Evolutionary conservation across 345 rosid genomes (phyloP).

Genomic region (Populus davidiana): DNA sequence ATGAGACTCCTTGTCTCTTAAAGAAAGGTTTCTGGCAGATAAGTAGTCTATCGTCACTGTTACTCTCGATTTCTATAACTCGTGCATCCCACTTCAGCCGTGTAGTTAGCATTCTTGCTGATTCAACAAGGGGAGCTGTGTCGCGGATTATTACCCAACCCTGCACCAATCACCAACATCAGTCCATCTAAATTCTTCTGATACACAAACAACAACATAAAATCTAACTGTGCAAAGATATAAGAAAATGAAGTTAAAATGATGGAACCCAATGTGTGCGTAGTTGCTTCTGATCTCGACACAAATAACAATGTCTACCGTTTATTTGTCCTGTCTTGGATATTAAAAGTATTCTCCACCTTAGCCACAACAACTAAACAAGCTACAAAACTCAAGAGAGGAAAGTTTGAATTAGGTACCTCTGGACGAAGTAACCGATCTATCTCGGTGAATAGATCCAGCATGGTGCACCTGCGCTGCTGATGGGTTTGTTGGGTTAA

Average conservation of each 20-base stretch:
- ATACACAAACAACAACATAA: neutral
- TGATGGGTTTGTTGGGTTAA: conserved; percentile 56
- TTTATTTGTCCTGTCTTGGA: neutral
- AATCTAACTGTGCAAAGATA: neutral
- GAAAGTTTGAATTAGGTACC: conserved; percentile 39
- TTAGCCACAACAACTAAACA: neutral
- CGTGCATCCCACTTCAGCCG: conserved; percentile 95
- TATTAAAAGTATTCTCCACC: neutral
- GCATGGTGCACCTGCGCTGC: conserved; percentile 47
- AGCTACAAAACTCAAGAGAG: neutral
- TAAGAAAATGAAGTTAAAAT: neutral
- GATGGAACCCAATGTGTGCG: neutral
- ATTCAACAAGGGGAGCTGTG: conserved; percentile 62
- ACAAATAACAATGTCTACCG: neutral
- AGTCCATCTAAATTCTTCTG: neutral
- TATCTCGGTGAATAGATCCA: conserved; percentile 69
- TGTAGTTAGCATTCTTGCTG: conserved; percentile 62
- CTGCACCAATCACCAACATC: conserved; percentile 39
- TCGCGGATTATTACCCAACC: conserved; percentile 97
- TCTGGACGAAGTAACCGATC: conserved; percentile 97
- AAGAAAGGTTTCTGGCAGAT: conserved; percentile 91
- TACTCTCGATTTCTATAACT: conserved; percentile 74
- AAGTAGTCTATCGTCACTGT: conserved; percentile 84
- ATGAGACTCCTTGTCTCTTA: conserved; percentile 57
- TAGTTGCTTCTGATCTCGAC: neutral